Percentiles rank a stretch among this genome's conserved stretches.
phyloP scores from a whole-genome alignment of 495 filamentous ascomycete species.

The Hypoxylon trugodes region DNA sequence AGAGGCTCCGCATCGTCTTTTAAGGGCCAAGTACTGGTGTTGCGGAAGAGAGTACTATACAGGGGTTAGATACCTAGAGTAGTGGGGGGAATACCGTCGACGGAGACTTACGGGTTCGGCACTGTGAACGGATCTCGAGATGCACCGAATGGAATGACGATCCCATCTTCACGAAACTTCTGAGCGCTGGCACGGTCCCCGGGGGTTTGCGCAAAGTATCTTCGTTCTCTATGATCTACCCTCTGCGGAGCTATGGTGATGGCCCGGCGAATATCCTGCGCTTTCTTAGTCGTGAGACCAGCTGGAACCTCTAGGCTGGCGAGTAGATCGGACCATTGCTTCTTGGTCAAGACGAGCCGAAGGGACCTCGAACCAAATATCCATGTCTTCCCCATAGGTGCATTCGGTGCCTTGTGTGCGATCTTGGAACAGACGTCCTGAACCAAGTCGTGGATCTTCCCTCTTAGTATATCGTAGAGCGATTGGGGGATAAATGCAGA shows the following conservation, averaged over 20 bases:
- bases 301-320: constrained; percentile 26
- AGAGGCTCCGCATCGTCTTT: constrained; percentile 39
- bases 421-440: constrained; percentile 34
- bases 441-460: constrained; percentile 23
- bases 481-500: constrained; percentile 29
- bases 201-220: constrained; percentile 17
- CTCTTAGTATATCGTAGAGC: constrained; percentile 11
- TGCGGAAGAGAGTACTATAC: constrained; percentile 34
- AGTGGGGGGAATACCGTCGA: not conserved
- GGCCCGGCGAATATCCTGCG: constrained; percentile 28
- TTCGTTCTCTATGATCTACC: constrained; percentile 37
- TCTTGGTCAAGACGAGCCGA: constrained; percentile 32
- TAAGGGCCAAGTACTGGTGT: constrained; percentile 22
- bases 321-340: constrained; percentile 29
- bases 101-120: constrained; percentile 46
- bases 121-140: constrained; percentile 34
- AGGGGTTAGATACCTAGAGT: not conserved
- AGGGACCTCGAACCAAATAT: constrained; percentile 28
- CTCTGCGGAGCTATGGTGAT: constrained; percentile 37
- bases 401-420: constrained; percentile 8
- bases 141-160: constrained; percentile 46
- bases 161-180: constrained; percentile 43
- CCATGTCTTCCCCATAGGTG: constrained; percentile 34
- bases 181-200: constrained; percentile 23
- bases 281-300: constrained; percentile 17